Evolutionary conservation across 768 basidiomycete genomes (phyloP), one percentile per base, ranked within the genome.

Genomic region (Tylopilus balloui): DNA sequence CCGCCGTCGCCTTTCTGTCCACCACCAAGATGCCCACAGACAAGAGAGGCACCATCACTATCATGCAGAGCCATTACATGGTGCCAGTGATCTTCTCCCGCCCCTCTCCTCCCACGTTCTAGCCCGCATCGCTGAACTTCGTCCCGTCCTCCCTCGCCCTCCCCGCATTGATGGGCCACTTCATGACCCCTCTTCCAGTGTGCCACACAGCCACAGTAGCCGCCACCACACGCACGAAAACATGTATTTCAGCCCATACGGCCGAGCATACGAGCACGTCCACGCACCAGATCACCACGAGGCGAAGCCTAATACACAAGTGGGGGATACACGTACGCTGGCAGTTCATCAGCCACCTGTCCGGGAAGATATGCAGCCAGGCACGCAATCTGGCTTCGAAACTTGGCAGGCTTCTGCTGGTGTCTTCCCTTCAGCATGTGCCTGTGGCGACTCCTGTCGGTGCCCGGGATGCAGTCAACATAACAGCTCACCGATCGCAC

Each of bases 101-200:
- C 64, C 57, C 3, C 64, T 69, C 31, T 68, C 77, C 21, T 69
- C 76, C 31, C 77, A 81, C 49, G 77, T 82, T 48, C 68, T 80
- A 12, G 78, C 77, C 8, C 80, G 83, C 50, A 78, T 83, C 40
- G 76, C 81, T 8, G 80, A 83, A 55, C 69, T 84, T 47, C 81
- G 86, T 7, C 83, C 85, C 3, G 81, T 88, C 17, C 78, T 86
- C 29, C 87, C 87, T 5, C 80, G 81, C 10, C 83, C 83, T 14
- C 53, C 72, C 25, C 59, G 62, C 21, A 59, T 45, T 21, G 63
- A 64, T 25, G 73, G 77, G 4, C 71, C 72, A 38, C 46, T 74
- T 15, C 80, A 80, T 54, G 65, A 75, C 53, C 76, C 80, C 15
- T 76, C 80, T 6, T 68, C 73, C 7, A 70, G 67, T 43, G 42